phyloP scores from a whole-genome alignment of 2,329 filamentous ascomycete genomes.

The Talaromyces sp. region DNA sequence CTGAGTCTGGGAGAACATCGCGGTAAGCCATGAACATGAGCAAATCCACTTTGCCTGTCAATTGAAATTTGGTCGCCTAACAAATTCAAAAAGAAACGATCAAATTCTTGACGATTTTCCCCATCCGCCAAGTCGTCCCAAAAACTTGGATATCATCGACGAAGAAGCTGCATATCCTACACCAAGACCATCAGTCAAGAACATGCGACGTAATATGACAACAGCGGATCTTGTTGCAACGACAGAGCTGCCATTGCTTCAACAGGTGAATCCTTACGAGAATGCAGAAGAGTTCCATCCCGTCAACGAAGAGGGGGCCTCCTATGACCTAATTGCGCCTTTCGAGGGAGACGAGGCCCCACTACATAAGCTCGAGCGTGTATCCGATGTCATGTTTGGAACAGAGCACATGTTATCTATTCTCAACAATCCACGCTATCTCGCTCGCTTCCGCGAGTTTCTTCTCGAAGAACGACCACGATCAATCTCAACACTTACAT shows the following conservation, averaged over 20 bases:
- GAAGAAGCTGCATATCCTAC: conserved; percentile 22
- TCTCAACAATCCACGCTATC: conserved; percentile 63
- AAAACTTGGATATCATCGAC: conserved; percentile 16
- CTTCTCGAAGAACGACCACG: conserved; percentile 61
- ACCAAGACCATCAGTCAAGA: conserved; percentile 28
- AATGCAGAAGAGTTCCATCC: conserved; percentile 32
- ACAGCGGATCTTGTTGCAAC: conserved; percentile 24
- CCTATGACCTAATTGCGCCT: conserved; percentile 40
- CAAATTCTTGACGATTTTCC: conserved; percentile 29
- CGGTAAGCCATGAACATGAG: conserved; percentile 6
- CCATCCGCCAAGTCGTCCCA: conserved; percentile 21
- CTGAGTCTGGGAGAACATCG: conserved; percentile 19
- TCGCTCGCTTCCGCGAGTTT: conserved; percentile 70
- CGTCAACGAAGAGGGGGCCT: conserved; percentile 35
- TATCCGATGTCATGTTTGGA: conserved; percentile 68
- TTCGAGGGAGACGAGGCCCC: conserved; percentile 30
- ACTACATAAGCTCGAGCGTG: conserved; percentile 61
- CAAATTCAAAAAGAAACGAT: conserved; percentile 13
- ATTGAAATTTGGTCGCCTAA: neutral
- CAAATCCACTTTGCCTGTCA: neutral
- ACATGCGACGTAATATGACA: conserved; percentile 29
- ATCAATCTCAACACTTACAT: conserved; percentile 67
- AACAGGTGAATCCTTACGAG: conserved; percentile 30
- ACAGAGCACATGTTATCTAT: conserved; percentile 66
- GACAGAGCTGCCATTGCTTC: conserved; percentile 32